A percentile compares a stretch with the other conserved stretches of the same genome.
Conservation (phyloP, 176 grass and related monocot species). For the Tillandsia leiboldiana region DNA sequence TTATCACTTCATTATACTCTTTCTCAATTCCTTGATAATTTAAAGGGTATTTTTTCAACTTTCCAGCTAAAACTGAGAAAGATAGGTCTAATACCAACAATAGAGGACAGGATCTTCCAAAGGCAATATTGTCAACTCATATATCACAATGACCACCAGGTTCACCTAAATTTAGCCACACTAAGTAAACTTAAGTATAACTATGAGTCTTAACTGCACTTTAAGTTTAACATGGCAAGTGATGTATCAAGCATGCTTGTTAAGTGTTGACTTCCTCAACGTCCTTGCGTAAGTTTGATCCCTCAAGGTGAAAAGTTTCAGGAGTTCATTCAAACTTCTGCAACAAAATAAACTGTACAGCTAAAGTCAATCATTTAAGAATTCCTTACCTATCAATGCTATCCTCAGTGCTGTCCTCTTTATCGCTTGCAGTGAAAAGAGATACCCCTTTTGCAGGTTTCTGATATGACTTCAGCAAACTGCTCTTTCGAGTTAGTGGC, state of each 20-base stretch:
- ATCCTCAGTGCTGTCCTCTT: slow-evolving; percentile 19
- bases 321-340: background rate
- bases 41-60: no score
- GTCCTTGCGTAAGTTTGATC: background rate
- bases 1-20: no score
- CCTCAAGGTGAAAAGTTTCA: background rate
- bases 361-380: slow-evolving; percentile 9
- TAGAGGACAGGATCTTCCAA: no score
- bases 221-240: slow-evolving; percentile 2
- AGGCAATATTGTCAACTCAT: no score
- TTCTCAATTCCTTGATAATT: no score
- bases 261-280: background rate
- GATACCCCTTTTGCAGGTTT: slow-evolving; percentile 27
- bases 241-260: background rate
- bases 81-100: no score
- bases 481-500: slow-evolving; percentile 30
- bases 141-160: background rate
- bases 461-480: slow-evolving; percentile 26
- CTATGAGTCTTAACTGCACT: background rate
- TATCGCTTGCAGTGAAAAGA: slow-evolving; percentile 16
- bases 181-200: background rate
- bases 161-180: background rate
- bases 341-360: slow-evolving; percentile 7
- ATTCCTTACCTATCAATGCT: slow-evolving; percentile 36
- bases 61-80: no score